Evolutionary conservation across 768 basidiomycete genomes (phyloP).

Genomic region (Tylopilus felleus): DNA sequence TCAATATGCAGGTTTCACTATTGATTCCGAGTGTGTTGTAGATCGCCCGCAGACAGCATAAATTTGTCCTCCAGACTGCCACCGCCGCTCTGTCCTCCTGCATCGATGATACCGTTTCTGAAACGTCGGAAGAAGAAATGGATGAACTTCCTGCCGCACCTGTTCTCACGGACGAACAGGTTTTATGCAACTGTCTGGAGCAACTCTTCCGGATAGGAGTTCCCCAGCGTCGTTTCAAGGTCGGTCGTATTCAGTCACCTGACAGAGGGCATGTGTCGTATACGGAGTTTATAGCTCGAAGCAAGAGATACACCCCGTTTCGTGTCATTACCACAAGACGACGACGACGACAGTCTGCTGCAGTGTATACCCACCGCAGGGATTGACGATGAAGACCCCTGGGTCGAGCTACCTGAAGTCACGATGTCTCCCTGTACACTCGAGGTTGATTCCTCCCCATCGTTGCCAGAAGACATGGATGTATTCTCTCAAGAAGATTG

Average conservation of each 20-base stretch:
- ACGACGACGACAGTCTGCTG: slow-evolving; percentile 26
- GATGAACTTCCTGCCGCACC: slow-evolving; percentile 1
- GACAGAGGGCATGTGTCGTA: slow-evolving; percentile 2
- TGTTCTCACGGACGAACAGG: slow-evolving; percentile 34
- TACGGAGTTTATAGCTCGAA: slow-evolving; percentile 15
- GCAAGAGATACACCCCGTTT: slow-evolving; percentile 2
- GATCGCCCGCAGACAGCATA: slow-evolving; percentile 25
- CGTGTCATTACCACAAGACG: slow-evolving; percentile 12
- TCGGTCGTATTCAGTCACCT: slow-evolving; percentile 22
- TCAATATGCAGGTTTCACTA: neutral
- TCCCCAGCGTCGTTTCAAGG: slow-evolving; percentile 47
- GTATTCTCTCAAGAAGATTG: slow-evolving; percentile 15
- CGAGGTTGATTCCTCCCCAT: neutral
- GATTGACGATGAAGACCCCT: slow-evolving; percentile 5
- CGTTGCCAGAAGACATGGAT: slow-evolving; percentile 16
- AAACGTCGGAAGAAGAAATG: slow-evolving; percentile 12
- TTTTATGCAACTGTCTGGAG: slow-evolving; percentile 42
- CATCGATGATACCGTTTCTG: slow-evolving; percentile 3
- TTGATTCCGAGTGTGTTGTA: slow-evolving; percentile 17
- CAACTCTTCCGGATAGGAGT: slow-evolving; percentile 41
- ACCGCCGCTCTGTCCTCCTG: slow-evolving; percentile 28
- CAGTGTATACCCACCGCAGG: slow-evolving; percentile 4
- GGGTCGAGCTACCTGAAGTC: slow-evolving; percentile 17
- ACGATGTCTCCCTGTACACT: slow-evolving; percentile 2
- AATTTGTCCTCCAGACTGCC: slow-evolving; percentile 26